A percentile compares a stretch with the other conserved stretches of the same genome.
Evolutionary conservation across 768 basidiomycete genomes (phyloP).

Genomic region (Mycena chlorophos): DNA sequence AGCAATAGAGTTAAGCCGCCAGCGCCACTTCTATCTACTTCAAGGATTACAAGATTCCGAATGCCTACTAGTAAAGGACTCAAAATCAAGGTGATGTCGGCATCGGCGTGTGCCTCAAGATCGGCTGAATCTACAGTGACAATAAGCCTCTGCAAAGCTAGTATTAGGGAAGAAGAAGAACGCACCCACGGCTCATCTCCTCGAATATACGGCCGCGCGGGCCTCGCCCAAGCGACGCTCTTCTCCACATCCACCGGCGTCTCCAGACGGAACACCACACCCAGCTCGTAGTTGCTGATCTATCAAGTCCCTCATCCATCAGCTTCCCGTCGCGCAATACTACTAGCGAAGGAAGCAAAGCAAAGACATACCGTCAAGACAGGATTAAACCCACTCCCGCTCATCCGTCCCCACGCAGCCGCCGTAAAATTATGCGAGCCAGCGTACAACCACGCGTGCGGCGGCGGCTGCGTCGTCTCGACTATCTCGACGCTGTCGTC

Average conservation of each 20-base stretch:
- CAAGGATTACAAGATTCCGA: too few relatives aligned
- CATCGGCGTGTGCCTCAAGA: background rate
- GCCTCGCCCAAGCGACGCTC: conserved; percentile 56
- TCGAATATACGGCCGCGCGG: conserved; percentile 49
- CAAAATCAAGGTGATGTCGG: too few relatives aligned
- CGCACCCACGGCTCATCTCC: conserved; percentile 62
- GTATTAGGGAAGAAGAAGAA: background rate
- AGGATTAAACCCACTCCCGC: conserved; percentile 52
- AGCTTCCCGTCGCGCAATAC: background rate
- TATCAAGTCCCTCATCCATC: conserved; percentile 19
- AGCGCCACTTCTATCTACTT: too few relatives aligned
- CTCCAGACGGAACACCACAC: conserved; percentile 55
- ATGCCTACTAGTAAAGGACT: too few relatives aligned
- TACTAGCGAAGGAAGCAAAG: background rate
- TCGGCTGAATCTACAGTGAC: background rate
- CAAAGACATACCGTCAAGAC: conserved; percentile 41
- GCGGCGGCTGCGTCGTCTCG: conserved; percentile 10
- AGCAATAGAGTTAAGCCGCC: too few relatives aligned
- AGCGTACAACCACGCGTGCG: conserved; percentile 56
- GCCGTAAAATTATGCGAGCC: conserved; percentile 72
- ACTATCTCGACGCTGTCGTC: conserved; percentile 25
- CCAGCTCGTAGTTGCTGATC: conserved; percentile 68
- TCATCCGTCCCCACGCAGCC: conserved; percentile 63
- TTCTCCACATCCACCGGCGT: conserved; percentile 41
- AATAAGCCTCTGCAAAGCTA: background rate